These are phyloP conservation scores for Candida qinlingensis DNA, from an alignment of 805 yeast species.

Conservation along the genomic window DNA sequence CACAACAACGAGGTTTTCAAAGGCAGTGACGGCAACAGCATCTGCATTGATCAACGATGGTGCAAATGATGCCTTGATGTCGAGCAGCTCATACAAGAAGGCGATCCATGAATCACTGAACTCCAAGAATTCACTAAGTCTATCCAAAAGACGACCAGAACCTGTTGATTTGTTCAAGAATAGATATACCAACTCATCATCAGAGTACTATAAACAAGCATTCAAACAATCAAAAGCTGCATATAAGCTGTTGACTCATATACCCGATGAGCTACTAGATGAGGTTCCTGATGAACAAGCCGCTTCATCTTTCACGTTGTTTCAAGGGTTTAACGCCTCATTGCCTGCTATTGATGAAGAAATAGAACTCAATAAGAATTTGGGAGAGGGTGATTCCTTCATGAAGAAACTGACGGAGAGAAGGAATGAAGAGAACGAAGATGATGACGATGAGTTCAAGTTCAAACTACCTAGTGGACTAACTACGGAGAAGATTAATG, in stretches of 20 bases:
- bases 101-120: conserved; percentile 42
- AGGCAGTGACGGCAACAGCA: conserved; percentile 51
- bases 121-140: conserved; percentile 28
- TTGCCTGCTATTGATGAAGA: conserved; percentile 46
- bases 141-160: conserved; percentile 27
- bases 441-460: conserved; percentile 16
- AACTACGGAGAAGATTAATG: conserved; percentile 35
- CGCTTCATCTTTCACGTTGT: conserved; percentile 46
- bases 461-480: conserved; percentile 35
- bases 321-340: conserved; percentile 65
- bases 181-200: conserved; percentile 27
- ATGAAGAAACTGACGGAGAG: conserved; percentile 18
- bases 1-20: conserved; percentile 35
- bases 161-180: conserved; percentile 22
- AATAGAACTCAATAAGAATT: conserved; percentile 25
- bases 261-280: conserved; percentile 57
- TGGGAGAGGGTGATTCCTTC: conserved; percentile 18
- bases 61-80: conserved; percentile 30
- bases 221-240: conserved; percentile 33
- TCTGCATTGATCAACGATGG: conserved; percentile 37
- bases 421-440: conserved; percentile 19
- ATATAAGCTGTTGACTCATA: conserved; percentile 42
- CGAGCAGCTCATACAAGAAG: conserved; percentile 35
- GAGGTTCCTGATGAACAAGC: conserved; percentile 40
- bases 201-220: conserved; percentile 34